A percentile compares a stretch with the other conserved stretches of the same genome.
phyloP scores from a whole-genome alignment of 352 stramenopile species.

The Globisporangium viniferum region DNA sequence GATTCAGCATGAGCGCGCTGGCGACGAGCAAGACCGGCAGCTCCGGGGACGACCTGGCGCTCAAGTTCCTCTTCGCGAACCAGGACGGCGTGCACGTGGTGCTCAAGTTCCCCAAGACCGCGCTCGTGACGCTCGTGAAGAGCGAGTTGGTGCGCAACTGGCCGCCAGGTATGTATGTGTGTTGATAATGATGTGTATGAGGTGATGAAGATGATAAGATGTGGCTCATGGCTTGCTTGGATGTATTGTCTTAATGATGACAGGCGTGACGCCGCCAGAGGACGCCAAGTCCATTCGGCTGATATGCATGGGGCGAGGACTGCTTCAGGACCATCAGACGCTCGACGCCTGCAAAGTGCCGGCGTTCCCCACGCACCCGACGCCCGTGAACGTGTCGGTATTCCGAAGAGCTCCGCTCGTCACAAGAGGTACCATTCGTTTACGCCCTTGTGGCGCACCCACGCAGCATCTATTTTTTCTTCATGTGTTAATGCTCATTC shows the following conservation, averaged over 20 bases:
- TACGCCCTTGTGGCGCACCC: too few species aligned
- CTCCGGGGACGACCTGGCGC: constrained; percentile 44
- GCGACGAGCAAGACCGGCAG: constrained; percentile 28
- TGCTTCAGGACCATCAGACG: constrained; percentile 89
- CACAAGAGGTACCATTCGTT: constrained; percentile 26
- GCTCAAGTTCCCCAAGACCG: constrained; percentile 47
- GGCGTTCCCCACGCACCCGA: constrained; percentile 92
- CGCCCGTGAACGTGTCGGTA: constrained; percentile 93
- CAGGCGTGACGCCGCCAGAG: constrained; percentile 47
- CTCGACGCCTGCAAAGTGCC: constrained; percentile 82
- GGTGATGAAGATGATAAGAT: background rate
- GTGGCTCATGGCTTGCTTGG: background rate
- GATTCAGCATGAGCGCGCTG: constrained; percentile 9
- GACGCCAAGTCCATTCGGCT: constrained; percentile 76
- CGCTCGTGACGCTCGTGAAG: constrained; percentile 63
- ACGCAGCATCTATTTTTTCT: background rate
- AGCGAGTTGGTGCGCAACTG: constrained; percentile 61
- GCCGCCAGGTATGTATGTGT: constrained; percentile 38
- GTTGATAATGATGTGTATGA: background rate
- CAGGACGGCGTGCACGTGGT: constrained; percentile 70
- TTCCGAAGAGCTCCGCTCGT: constrained; percentile 40
- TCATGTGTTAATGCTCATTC: background rate
- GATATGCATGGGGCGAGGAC: constrained; percentile 94
- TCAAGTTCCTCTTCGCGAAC: constrained; percentile 88
- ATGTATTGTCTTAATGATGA: background rate